Evolutionary conservation across 345 rosid genomes (phyloP).

Genomic region (Euphorbia pulcherrima): DNA sequence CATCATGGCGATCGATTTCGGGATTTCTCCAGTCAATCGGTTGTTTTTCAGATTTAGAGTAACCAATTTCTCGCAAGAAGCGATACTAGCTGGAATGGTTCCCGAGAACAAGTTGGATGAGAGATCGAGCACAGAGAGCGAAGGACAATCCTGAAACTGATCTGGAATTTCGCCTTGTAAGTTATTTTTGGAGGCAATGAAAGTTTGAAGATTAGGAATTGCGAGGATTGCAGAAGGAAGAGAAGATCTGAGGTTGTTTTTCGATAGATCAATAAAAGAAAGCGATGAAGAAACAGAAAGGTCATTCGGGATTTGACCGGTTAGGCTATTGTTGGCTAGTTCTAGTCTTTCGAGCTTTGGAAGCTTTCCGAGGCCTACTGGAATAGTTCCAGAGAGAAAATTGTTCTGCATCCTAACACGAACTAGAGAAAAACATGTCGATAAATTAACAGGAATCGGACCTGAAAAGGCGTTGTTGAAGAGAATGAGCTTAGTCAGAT

Average conservation of each 20-base stretch:
- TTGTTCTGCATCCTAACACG: constrained; percentile 88
- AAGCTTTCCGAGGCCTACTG: constrained; percentile 77
- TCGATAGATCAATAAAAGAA: constrained; percentile 75
- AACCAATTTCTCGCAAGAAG: constrained; percentile 73
- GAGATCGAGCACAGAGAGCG: constrained; percentile 76
- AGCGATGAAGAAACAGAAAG: constrained; percentile 66
- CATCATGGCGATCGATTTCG: constrained; percentile 63
- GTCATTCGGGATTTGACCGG: constrained; percentile 71
- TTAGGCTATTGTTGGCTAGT: constrained; percentile 66
- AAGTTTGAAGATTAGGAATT: constrained; percentile 63
- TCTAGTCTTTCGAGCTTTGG: constrained; percentile 76
- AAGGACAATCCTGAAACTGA: constrained; percentile 87
- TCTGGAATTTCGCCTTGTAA: constrained; percentile 79
- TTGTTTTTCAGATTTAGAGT: constrained; percentile 66
- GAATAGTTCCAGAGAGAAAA: constrained; percentile 61
- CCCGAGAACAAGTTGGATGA: constrained; percentile 72
- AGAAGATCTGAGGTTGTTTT: constrained; percentile 53
- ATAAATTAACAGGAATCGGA: constrained; percentile 52
- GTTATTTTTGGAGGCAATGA: constrained; percentile 54
- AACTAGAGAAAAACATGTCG: constrained; percentile 61
- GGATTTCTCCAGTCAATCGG: constrained; percentile 63
- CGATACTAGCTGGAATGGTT: constrained; percentile 70
- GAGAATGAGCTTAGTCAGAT: constrained; percentile 79
- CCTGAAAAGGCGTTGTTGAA: constrained; percentile 87
- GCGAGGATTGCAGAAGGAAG: constrained; percentile 81